phyloP scores from a whole-genome alignment of 2,329 filamentous ascomycete species.

The Blumeria graminis region DNA sequence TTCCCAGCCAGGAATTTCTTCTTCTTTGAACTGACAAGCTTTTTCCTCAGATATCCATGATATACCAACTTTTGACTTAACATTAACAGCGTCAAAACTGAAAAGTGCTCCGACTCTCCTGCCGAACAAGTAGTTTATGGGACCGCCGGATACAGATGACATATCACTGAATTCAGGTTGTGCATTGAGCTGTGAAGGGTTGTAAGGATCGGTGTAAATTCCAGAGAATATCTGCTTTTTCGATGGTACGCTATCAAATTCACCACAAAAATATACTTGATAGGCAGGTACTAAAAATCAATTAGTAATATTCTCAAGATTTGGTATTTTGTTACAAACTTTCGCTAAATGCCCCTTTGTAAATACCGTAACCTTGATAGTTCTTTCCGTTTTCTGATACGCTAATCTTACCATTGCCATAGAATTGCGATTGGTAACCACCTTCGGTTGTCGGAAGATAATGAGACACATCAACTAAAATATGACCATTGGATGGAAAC shows the following conservation, averaged over 20 bases:
- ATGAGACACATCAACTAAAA: conserved; percentile 39
- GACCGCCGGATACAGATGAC: neutral
- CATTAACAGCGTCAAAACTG: conserved; percentile 20
- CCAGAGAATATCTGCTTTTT: conserved; percentile 10
- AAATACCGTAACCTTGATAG: conserved; percentile 3
- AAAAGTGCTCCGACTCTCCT: conserved; percentile 5
- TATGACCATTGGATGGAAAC: conserved; percentile 22
- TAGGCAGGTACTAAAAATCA: neutral
- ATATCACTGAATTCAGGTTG: conserved; percentile 1
- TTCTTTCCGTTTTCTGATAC: conserved; percentile 1
- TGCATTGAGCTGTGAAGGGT: neutral
- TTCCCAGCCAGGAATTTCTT: conserved; percentile 22
- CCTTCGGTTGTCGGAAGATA: conserved; percentile 25
- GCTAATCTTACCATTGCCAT: conserved; percentile 3
- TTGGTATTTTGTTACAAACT: no score
- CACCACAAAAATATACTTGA: conserved; percentile 36
- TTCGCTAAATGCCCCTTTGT: conserved; percentile 3
- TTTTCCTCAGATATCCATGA: conserved; percentile 24
- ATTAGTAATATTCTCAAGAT: neutral
- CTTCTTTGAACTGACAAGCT: conserved; percentile 23
- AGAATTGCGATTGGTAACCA: conserved; percentile 3
- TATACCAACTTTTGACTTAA: conserved; percentile 26
- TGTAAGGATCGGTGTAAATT: conserved; percentile 3
- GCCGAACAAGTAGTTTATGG: conserved; percentile 1
- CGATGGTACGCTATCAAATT: conserved; percentile 24